A percentile compares a stretch with the other conserved stretches of the same genome.
phyloP scores from a whole-genome alignment of 1,139 yeast genomes.

The Diutina mesorugosa region DNA sequence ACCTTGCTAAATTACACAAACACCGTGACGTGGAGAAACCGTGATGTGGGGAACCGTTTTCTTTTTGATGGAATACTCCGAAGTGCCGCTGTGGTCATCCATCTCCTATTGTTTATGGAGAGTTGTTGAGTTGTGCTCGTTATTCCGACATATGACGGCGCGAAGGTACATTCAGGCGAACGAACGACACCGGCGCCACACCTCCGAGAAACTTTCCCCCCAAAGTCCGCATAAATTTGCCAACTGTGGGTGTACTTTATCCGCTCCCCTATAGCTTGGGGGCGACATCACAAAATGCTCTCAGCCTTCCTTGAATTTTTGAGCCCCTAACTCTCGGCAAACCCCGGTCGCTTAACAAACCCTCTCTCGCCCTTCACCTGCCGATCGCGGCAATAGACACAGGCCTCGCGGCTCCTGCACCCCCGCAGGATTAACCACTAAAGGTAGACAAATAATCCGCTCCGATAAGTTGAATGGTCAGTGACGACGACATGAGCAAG shows the following conservation, averaged over 20 bases:
- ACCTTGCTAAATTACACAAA: background rate
- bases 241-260: background rate
- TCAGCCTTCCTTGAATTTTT: too few relatives aligned
- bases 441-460: background rate
- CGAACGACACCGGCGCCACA: background rate
- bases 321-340: background rate
- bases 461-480: background rate
- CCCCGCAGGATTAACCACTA: background rate
- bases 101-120: background rate
- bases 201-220: background rate
- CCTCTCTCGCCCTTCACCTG: background rate
- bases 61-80: background rate
- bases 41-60: background rate
- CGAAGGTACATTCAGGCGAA: background rate
- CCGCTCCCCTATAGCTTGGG: too few relatives aligned
- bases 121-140: background rate
- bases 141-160: background rate
- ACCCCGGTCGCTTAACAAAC: background rate
- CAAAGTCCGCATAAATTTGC: background rate
- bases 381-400: background rate
- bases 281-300: too few relatives aligned
- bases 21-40: background rate
- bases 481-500: background rate
- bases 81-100: background rate
- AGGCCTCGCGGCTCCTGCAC: background rate